A percentile compares a stretch with the other conserved stretches of the same genome.
Conservation (phyloP, 2,329 filamentous ascomycete genomes). For the Lanzia echinophila region DNA sequence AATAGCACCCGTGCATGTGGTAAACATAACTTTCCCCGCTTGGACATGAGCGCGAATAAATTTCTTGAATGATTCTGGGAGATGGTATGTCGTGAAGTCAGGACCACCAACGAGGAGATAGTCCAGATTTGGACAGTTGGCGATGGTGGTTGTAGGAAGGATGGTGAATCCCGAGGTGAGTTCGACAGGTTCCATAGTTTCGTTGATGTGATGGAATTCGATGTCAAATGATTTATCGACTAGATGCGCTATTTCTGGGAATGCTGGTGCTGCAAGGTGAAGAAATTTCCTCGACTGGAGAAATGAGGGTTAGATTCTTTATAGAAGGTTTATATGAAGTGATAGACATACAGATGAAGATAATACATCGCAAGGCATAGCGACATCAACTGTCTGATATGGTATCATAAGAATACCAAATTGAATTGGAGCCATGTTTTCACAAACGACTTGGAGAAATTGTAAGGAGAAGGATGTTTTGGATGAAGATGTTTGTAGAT, state of each 20-base stretch:
- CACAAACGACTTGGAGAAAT: not conserved
- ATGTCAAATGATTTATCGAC: slow-evolving; percentile 18
- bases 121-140: slow-evolving; percentile 34
- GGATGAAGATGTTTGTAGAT: not conserved
- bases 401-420: slow-evolving; percentile 25
- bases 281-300: not conserved
- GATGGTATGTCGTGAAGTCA: slow-evolving; percentile 22
- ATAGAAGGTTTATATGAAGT: not conserved
- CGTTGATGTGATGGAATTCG: slow-evolving; percentile 22
- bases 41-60: slow-evolving; percentile 33
- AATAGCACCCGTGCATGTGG: slow-evolving; percentile 34
- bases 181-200: slow-evolving; percentile 19
- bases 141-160: slow-evolving; percentile 20
- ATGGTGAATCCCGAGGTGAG: slow-evolving; percentile 13
- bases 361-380: slow-evolving; percentile 25
- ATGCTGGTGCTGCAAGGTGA: not conserved
- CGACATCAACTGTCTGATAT: slow-evolving; percentile 24
- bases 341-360: slow-evolving; percentile 10
- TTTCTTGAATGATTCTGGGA: slow-evolving; percentile 28
- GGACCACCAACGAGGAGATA: slow-evolving; percentile 34
- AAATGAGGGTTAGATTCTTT: not conserved
- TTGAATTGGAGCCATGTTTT: slow-evolving; percentile 21
- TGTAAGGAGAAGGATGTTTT: not conserved
- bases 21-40: slow-evolving; percentile 32
- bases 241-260: slow-evolving; percentile 4